A percentile compares a stretch with the other conserved stretches of the same genome.
Conservation (phyloP, 2,329 filamentous ascomycete genomes). For the Ustulina deusta region DNA sequence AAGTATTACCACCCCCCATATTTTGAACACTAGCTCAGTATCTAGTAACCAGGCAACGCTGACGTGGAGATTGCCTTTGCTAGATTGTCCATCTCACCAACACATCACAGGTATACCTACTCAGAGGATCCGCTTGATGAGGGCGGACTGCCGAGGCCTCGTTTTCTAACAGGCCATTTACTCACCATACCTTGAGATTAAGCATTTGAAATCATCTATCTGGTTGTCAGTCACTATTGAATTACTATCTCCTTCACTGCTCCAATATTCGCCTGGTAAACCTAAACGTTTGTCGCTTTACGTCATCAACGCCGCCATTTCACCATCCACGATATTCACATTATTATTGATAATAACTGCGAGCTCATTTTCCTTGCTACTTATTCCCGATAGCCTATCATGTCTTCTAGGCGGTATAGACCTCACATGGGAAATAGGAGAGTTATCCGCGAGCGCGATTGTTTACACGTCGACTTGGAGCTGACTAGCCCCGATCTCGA, state of each 20-base stretch:
- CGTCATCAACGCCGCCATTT: too few species aligned
- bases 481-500: conserved; percentile 15
- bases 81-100: not conserved
- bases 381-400: conserved; percentile 1
- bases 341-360: not conserved
- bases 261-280: not conserved
- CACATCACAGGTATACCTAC: not conserved
- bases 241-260: too few species aligned
- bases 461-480: conserved; percentile 45
- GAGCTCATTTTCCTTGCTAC: not conserved
- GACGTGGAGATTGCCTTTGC: not conserved
- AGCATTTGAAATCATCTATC: not conserved
- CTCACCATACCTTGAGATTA: not conserved
- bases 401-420: conserved; percentile 14
- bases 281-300: not conserved
- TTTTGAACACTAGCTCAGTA: not conserved
- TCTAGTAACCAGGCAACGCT: not conserved
- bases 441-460: conserved; percentile 37
- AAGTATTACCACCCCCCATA: conserved; percentile 8
- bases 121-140: not conserved
- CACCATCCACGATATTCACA: not conserved
- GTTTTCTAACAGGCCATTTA: not conserved
- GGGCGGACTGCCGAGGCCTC: not conserved
- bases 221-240: not conserved
- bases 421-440: conserved; percentile 14